Percentiles rank a stretch among this genome's conserved stretches.
Conservation (phyloP, 2,329 filamentous ascomycete genomes). For the Rutstroemia sydowiana region DNA sequence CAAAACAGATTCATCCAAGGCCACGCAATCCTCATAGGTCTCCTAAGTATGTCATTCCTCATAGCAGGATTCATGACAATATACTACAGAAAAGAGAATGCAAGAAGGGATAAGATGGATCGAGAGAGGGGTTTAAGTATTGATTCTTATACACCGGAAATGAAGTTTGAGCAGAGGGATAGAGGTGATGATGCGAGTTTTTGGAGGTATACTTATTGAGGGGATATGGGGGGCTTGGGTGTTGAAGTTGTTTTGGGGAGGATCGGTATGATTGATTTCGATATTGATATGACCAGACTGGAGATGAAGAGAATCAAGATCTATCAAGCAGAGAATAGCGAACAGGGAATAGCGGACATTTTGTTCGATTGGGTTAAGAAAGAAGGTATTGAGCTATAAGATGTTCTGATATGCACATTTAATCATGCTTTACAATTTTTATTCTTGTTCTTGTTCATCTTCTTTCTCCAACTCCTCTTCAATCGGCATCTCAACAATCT, state of each 20-base stretch:
- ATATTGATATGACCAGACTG: too few species aligned
- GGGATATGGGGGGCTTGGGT: too few species aligned
- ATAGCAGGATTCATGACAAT: slow-evolving; percentile 49
- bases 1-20: slow-evolving; percentile 36
- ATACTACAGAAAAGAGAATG: slow-evolving; percentile 50
- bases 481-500: slow-evolving; percentile 68
- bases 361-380: too few species aligned
- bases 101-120: slow-evolving; percentile 38
- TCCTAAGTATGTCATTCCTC: slow-evolving; percentile 39
- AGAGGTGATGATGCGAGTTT: slow-evolving; percentile 50
- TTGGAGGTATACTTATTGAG: slow-evolving; percentile 41
- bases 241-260: too few species aligned
- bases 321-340: too few species aligned
- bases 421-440: too few species aligned
- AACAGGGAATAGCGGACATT: too few species aligned
- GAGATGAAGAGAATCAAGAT: too few species aligned
- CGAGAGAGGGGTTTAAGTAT: slow-evolving; percentile 37
- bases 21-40: slow-evolving; percentile 38
- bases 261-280: too few species aligned
- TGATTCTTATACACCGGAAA: slow-evolving; percentile 44
- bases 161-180: slow-evolving; percentile 45
- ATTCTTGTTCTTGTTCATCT: too few species aligned
- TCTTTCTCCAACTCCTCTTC: slow-evolving; percentile 37
- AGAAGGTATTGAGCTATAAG: too few species aligned
- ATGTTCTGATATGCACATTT: too few species aligned